Evolutionary conservation across 2,329 filamentous ascomycete species (phyloP).

Genomic region (Xylariaceae sp.): DNA sequence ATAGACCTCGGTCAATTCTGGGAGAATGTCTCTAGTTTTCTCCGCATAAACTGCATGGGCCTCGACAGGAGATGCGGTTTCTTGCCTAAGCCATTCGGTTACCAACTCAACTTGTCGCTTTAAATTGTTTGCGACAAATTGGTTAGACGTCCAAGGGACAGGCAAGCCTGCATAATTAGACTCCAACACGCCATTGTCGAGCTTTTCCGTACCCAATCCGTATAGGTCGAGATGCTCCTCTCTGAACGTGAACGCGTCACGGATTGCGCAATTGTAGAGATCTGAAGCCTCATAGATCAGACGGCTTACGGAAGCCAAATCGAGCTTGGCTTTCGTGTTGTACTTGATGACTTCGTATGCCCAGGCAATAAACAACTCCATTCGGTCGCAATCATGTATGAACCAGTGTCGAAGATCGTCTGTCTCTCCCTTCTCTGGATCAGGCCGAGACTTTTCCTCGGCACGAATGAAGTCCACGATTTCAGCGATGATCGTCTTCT

Average conservation of each 20-base stretch:
- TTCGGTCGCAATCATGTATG: slow-evolving; percentile 65
- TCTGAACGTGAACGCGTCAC: slow-evolving; percentile 67
- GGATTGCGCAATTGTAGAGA: slow-evolving; percentile 65
- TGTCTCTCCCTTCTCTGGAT: slow-evolving; percentile 63
- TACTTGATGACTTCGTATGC: slow-evolving; percentile 72
- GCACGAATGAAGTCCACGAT: slow-evolving; percentile 74
- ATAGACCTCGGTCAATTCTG: slow-evolving; percentile 51
- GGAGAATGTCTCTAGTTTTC: slow-evolving; percentile 45
- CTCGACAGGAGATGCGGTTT: slow-evolving; percentile 33
- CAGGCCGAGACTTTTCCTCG: slow-evolving; percentile 66
- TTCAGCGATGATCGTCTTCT: slow-evolving; percentile 68
- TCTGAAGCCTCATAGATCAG: slow-evolving; percentile 65
- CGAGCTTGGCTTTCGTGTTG: slow-evolving; percentile 58
- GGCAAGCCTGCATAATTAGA: slow-evolving; percentile 65
- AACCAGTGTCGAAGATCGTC: slow-evolving; percentile 87
- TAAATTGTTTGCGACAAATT: slow-evolving; percentile 56
- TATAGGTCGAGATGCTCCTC: slow-evolving; percentile 65
- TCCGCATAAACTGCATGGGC: slow-evolving; percentile 37
- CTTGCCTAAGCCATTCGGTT: slow-evolving; percentile 50
- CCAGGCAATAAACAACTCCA: slow-evolving; percentile 76
- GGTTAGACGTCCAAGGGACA: slow-evolving; percentile 81
- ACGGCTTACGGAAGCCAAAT: slow-evolving; percentile 51
- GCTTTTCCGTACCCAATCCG: slow-evolving; percentile 63
- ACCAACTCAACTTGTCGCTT: slow-evolving; percentile 58
- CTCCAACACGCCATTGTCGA: slow-evolving; percentile 61